Conservation (phyloP, 2,329 filamentous ascomycete genomes). For the Lecanosticta acicola region DNA sequence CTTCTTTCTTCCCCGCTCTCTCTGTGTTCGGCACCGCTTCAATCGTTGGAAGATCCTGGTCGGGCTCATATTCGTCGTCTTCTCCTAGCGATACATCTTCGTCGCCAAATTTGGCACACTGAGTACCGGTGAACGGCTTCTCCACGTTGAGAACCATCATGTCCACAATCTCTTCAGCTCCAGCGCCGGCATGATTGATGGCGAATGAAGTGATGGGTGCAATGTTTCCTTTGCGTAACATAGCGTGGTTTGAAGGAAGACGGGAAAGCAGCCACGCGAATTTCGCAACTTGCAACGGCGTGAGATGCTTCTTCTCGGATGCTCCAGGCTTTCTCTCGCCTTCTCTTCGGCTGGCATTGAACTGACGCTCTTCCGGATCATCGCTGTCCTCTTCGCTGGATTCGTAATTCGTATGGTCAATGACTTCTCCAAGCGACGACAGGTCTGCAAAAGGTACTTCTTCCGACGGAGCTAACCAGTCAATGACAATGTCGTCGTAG, state of each 20-base stretch:
- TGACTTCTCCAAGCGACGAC: conserved; percentile 69
- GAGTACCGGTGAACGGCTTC: conserved; percentile 65
- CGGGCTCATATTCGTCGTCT: conserved; percentile 37
- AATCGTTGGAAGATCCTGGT: conserved; percentile 31
- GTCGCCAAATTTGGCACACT: conserved; percentile 58
- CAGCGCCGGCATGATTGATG: conserved; percentile 76
- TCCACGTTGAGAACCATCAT: conserved; percentile 78
- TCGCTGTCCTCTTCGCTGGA: conserved; percentile 80
- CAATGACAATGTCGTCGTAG: conserved; percentile 69
- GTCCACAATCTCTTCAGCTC: conserved; percentile 86
- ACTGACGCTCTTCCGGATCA: conserved; percentile 46
- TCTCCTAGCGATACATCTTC: conserved; percentile 36
- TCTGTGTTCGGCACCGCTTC: conserved; percentile 31
- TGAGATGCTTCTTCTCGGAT: conserved; percentile 57
- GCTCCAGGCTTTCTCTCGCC: conserved; percentile 35
- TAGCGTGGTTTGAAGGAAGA: conserved; percentile 68
- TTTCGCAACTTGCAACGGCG: conserved; percentile 77
- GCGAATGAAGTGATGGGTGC: conserved; percentile 83
- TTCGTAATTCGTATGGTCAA: conserved; percentile 78
- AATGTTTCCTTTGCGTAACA: conserved; percentile 76
- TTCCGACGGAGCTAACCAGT: conserved; percentile 71
- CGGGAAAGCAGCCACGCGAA: conserved; percentile 77
- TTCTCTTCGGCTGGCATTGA: conserved; percentile 33
- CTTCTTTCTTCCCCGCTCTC: conserved; percentile 38
- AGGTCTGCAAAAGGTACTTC: conserved; percentile 56